Evolutionary conservation across 192 early-diverging fungal genomes (phyloP), one percentile per base, ranked within the genome.

Genomic region (Coemansia sp.): DNA sequence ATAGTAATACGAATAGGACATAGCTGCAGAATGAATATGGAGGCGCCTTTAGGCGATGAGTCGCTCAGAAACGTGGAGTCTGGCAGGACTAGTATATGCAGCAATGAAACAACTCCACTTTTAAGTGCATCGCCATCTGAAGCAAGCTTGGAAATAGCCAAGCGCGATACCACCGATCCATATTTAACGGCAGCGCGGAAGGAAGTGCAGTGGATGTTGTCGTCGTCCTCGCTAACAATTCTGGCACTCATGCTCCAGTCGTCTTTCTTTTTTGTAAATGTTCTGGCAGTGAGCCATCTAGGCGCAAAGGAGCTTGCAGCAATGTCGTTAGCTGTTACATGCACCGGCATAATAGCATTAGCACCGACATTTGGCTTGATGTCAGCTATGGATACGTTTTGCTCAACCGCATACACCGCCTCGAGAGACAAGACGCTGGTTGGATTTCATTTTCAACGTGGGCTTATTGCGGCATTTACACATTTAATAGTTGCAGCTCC

Each of bases 261-360:
- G 15, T 82, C 82, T 15, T 65, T 89, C 42, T 80, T 84, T 54
- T 59, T 86, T 53, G 80, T 81, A 33, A 86, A 81, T 67, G 73
- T 86, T 6, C 64, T 87, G 35, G 65, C 80, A 1, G 70, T 87
- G 10, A 82, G 87, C 28, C 86, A 84, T 46, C 55, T 86, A 15
- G 80, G 70, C 9, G 56, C 70, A 15, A 36, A 54, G 65, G 80
- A 86, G 65, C 70, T 88, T 44, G 84, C 86, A 6, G 83, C 85
- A 0, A 80, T 85, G 16, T 78, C 87, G 0, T 59, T 88, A 13
- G 79, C 81, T 0, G 79, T 82, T 14, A 87, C 84, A 71, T 86
- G 81, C 52, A 55, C 50, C 26, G 53, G 45, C 6, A 50, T 63
- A 18, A 42, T 63, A 36, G 36, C 53, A 3, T 15, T 56, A 53